phyloP scores from a whole-genome alignment of 179 eudicot genomes.

The Actinidia chinensis region DNA sequence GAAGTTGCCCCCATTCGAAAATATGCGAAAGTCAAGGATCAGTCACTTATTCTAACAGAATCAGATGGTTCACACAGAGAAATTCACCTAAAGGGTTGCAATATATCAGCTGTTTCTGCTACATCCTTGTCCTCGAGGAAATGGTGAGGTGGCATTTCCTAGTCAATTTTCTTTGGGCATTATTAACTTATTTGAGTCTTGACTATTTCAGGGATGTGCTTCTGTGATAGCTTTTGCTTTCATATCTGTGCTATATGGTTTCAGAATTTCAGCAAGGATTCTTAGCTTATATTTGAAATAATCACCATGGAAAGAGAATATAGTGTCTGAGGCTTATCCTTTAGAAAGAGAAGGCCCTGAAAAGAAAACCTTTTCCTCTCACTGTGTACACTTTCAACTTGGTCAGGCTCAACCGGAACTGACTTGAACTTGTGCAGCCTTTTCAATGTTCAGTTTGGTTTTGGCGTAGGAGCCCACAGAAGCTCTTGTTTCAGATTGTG shows the following conservation, averaged over 20 bases:
- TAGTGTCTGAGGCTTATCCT: not conserved
- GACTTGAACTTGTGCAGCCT: not conserved
- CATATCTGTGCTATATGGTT: not conserved
- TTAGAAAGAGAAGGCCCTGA: not conserved
- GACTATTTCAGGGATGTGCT: not conserved
- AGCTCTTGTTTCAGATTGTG: not conserved
- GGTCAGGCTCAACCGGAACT: not conserved
- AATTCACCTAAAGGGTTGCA: constrained; percentile 68
- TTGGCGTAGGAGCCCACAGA: not conserved
- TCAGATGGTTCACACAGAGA: constrained; percentile 55
- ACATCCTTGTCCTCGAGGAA: constrained; percentile 67
- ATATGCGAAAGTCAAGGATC: constrained; percentile 69
- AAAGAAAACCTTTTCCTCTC: not conserved
- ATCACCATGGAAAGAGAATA: not conserved
- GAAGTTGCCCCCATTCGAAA: constrained; percentile 77
- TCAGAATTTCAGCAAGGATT: not conserved
- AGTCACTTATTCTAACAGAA: constrained; percentile 57
- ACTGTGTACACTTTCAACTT: not conserved
- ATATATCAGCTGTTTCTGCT: constrained; percentile 82
- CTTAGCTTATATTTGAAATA: not conserved
- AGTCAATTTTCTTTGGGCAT: constrained; percentile 7
- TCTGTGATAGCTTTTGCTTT: not conserved
- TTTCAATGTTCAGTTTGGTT: not conserved
- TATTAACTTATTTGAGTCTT: not conserved
- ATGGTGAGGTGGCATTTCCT: constrained; percentile 49